A percentile compares a stretch with the other conserved stretches of the same genome.
Conservation (phyloP, 129 eudicot genomes). For the Sambucus nigra region DNA sequence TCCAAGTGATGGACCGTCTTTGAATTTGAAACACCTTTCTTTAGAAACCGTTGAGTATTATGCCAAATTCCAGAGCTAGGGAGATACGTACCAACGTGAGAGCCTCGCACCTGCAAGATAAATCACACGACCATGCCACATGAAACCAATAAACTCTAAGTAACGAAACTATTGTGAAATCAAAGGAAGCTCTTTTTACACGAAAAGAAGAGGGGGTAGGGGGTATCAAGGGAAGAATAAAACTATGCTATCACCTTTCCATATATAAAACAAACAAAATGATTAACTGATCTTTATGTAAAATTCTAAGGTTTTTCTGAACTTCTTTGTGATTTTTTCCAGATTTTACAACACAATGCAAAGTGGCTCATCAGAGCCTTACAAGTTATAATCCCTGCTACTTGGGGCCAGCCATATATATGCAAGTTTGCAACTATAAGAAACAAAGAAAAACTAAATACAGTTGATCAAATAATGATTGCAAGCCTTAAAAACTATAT, state of each 20-base stretch:
- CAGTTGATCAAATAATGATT: not conserved
- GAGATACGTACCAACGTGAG: slow-evolving; percentile 93
- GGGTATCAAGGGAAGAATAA: not conserved
- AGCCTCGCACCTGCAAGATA: slow-evolving; percentile 68
- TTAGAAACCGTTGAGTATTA: slow-evolving; percentile 72
- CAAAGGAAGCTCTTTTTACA: not conserved
- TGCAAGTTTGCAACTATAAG: too few relatives aligned
- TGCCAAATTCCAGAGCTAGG: slow-evolving; percentile 97
- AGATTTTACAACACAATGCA: not conserved
- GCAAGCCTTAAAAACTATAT: too few relatives aligned
- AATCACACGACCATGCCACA: not conserved
- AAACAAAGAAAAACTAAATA: not conserved
- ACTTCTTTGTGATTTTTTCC: not conserved
- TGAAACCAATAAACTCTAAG: not conserved
- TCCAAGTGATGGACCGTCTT: slow-evolving; percentile 74
- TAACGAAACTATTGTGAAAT: not conserved
- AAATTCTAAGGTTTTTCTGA: not conserved
- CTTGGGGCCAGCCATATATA: not conserved
- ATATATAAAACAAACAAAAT: not conserved
- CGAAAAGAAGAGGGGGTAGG: slow-evolving; percentile 2
- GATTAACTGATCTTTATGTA: not conserved
- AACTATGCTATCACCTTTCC: not conserved
- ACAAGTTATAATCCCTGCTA: too few relatives aligned
- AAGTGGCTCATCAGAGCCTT: not conserved
- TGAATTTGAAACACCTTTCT: slow-evolving; percentile 51